Conservation (phyloP, 192 early-diverging fungal genomes). For the Dimargaris cristalligena region DNA sequence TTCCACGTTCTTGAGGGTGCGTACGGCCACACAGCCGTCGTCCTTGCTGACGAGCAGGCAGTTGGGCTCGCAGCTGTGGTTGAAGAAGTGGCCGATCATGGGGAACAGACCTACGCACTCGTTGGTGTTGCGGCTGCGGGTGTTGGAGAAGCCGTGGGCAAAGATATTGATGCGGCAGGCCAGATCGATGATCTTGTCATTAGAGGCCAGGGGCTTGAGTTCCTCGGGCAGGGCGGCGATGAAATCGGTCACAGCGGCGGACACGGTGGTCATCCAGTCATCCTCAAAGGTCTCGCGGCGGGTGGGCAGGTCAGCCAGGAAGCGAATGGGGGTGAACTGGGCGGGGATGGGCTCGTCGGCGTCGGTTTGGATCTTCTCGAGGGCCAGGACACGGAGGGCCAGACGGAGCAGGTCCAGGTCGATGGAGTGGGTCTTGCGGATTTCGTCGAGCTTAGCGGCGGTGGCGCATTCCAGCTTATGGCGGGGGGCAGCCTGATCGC, state of each 20-base stretch:
- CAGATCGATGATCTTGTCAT: conserved; percentile 29
- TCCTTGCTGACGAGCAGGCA: conserved; percentile 39
- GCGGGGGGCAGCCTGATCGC: conserved; percentile 14
- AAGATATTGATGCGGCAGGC: conserved; percentile 49
- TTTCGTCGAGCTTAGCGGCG: conserved; percentile 18
- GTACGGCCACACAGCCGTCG: conserved; percentile 37
- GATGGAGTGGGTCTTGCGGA: conserved; percentile 13
- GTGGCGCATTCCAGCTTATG: conserved; percentile 20
- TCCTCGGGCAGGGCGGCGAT: conserved; percentile 20
- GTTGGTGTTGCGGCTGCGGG: conserved; percentile 24
- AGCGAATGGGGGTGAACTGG: conserved; percentile 16
- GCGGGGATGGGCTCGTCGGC: conserved; percentile 11
- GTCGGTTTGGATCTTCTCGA: conserved; percentile 10
- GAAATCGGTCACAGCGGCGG: conserved; percentile 13
- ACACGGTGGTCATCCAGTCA: conserved; percentile 13
- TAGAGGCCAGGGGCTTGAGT: conserved; percentile 19
- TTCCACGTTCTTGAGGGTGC: conserved; percentile 34
- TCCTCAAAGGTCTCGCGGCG: conserved; percentile 14
- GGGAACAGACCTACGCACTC: conserved; percentile 52
- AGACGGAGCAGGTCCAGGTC: conserved; percentile 23
- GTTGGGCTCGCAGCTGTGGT: conserved; percentile 62
- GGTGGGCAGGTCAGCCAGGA: conserved; percentile 17
- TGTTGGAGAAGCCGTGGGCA: conserved; percentile 35
- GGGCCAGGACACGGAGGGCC: conserved; percentile 17
- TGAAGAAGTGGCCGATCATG: conserved; percentile 48